These are phyloP conservation scores for Podospora australis DNA, from an alignment of 495 filamentous ascomycete species.

Conservation along the genomic window DNA sequence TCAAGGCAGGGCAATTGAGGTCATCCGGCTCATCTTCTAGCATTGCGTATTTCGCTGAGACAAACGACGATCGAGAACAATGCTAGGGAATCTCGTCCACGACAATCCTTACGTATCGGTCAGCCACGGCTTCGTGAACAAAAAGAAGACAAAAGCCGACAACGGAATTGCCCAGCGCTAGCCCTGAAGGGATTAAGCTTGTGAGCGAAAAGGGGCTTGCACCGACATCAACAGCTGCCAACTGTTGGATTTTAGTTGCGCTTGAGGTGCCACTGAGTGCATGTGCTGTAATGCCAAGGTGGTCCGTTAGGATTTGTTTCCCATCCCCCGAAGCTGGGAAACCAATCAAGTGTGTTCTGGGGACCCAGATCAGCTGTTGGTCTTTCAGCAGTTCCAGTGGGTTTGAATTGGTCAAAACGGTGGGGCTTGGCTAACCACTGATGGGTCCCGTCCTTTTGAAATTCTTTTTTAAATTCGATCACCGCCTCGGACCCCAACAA, in stretches of 20 bases:
- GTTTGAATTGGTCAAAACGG: constrained; percentile 1
- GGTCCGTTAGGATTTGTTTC: neutral
- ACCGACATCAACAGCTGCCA: neutral
- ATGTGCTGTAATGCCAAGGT: neutral
- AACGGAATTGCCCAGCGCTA: neutral
- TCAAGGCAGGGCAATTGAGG: neutral
- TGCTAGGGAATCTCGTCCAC: constrained; percentile 3
- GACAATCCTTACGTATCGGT: constrained; percentile 5
- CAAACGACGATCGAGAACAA: constrained; percentile 13
- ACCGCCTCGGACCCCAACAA: constrained; percentile 9
- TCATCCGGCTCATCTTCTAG: neutral
- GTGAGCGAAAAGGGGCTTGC: constrained; percentile 1
- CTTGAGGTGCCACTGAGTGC: too few species aligned
- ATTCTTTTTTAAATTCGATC: constrained; percentile 19
- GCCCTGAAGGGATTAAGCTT: neutral
- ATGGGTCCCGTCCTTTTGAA: constrained; percentile 7
- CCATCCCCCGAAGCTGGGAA: neutral
- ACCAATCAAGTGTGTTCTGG: neutral
- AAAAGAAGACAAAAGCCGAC: constrained; percentile 2
- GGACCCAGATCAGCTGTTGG: neutral
- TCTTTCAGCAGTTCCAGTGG: neutral
- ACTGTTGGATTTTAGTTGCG: neutral
- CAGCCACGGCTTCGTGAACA: neutral
- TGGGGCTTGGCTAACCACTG: constrained; percentile 2
- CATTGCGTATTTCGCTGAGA: neutral